Evolutionary conservation across 2,329 filamentous ascomycete species (phyloP), one percentile per base, ranked within the genome.

Genomic region (Fusarium sp.): DNA sequence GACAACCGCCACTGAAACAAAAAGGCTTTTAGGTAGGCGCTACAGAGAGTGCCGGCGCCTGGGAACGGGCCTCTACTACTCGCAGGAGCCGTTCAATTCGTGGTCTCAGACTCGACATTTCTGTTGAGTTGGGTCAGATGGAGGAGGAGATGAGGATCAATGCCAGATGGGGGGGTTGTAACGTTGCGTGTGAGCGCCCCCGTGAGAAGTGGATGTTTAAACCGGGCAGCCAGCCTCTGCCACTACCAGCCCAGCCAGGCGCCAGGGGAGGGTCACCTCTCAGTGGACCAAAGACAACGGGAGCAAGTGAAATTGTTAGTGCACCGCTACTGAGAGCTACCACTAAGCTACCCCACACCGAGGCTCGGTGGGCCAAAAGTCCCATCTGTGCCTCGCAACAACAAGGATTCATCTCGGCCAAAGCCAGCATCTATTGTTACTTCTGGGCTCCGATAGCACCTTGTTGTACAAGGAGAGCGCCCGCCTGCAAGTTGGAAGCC

Each of bases 171-270:
- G 69, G 69, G 67, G 62, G 62, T 73, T 66, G 71, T 72, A 73
- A 76, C 73, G 73, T 76, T 76, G 73, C 73, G 73, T 75, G 72
- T 64, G 65, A 70, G 69, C 57, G 62, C 65, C 57, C 58, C 72
- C 72, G 68, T 73, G 69, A 74, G 73, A 73, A 73, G 72, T 68
- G 48, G 60, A 35, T 24, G 24, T 59, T 48, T 50, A 27, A 24
- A 29, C 18, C 43, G n/a, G n/a, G n/a, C n/a, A 48, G 43, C 43
- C 39, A 11, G 41, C 41, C 41, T n/a, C 37, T 39, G 18, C 37
- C 14, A 37, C 35, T 37, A 37, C 35, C 41, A 45, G 41, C 41
- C 41, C 20, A 41, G 39, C 37, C 41, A 22, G 41, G 39, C 41
- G 24, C 10, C 31, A 62, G 16, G 41, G 37, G 24, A 43, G 39